Conservation (phyloP, 1,139 yeast genomes). For the Taphrina confusa region DNA sequence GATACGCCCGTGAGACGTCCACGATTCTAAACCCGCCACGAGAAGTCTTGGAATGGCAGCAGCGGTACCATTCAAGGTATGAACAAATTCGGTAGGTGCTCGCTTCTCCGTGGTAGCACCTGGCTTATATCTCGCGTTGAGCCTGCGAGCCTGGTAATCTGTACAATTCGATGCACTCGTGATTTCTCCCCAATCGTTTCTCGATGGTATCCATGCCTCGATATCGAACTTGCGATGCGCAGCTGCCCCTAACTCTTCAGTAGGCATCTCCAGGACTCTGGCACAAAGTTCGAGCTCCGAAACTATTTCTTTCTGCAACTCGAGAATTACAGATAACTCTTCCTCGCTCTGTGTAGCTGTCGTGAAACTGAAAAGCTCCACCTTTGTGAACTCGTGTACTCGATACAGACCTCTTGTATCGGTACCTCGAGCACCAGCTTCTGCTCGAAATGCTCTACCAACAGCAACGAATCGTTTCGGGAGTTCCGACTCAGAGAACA, state of each 20-base stretch:
- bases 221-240: conserved; percentile 90
- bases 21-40: conserved; percentile 82
- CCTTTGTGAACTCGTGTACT: conserved; percentile 97
- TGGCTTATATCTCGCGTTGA: conserved; percentile 59
- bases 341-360: conserved; percentile 46
- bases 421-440: conserved; percentile 94
- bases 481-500: conserved; percentile 47
- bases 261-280: conserved; percentile 83
- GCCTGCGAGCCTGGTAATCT: conserved; percentile 84
- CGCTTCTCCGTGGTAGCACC: not conserved
- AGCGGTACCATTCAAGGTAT: conserved; percentile 93
- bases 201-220: conserved; percentile 99
- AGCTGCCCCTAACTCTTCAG: conserved; percentile 88
- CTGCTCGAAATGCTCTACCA: conserved; percentile 88
- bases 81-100: conserved; percentile 54
- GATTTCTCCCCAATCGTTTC: conserved; percentile 90
- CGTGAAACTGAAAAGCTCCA: conserved; percentile 82
- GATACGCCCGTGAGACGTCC: conserved; percentile 60
- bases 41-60: conserved; percentile 92
- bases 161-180: conserved; percentile 90
- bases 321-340: conserved; percentile 62
- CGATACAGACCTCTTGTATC: conserved; percentile 91
- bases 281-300: conserved; percentile 73
- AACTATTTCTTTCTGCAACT: conserved; percentile 67
- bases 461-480: conserved; percentile 75